Conservation (phyloP, 257 asterid species). For the Salvia splendens region DNA sequence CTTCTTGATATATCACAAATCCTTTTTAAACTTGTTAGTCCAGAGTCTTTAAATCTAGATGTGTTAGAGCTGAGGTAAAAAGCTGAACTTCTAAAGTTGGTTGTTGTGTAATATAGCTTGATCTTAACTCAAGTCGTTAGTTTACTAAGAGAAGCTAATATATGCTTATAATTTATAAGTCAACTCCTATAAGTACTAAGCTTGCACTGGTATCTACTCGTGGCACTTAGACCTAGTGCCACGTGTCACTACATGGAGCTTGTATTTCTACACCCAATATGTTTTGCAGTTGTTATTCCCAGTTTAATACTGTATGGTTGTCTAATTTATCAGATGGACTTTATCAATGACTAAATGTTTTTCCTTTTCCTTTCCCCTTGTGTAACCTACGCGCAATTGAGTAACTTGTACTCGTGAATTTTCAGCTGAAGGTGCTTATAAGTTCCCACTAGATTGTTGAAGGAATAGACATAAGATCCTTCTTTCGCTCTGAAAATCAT, state of each 20-base stretch:
- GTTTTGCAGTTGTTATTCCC: neutral
- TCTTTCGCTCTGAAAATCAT: neutral
- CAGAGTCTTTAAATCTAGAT: too few species aligned
- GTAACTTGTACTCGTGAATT: neutral
- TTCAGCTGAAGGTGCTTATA: neutral
- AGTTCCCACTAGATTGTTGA: neutral
- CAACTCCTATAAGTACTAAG: constrained; percentile 8
- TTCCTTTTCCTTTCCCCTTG: neutral
- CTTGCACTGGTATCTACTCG: neutral
- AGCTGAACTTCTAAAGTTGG: too few species aligned
- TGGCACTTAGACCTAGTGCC: too few species aligned
- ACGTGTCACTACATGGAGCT: too few species aligned
- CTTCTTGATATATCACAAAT: neutral
- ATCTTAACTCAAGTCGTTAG: too few species aligned
- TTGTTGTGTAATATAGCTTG: too few species aligned
- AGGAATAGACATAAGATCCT: neutral
- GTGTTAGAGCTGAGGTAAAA: too few species aligned
- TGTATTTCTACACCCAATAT: neutral
- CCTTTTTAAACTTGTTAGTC: neutral
- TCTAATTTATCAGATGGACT: neutral
- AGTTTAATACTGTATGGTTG: neutral
- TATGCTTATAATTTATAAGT: too few species aligned
- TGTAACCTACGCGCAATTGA: neutral
- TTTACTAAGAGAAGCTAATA: too few species aligned
- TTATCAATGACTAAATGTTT: too few species aligned